Base-by-base conservation (phyloP, 164 flowering plant genomes). In the Umbellularia californica region DNA sequence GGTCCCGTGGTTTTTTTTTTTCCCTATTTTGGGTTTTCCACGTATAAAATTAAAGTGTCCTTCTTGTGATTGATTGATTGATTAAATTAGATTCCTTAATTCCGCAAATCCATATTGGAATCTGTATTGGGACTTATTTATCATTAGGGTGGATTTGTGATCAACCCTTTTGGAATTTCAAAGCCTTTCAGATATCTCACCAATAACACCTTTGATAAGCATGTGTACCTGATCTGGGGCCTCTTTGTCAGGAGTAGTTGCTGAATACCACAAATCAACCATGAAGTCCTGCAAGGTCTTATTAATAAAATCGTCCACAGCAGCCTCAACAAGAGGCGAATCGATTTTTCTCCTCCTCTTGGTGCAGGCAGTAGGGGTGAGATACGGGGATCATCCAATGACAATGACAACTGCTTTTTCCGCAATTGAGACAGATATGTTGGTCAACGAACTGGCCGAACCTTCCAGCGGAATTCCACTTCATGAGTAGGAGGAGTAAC, bases 301-400 rank as follows among this genome's bases (percentile, higher is more conserved):
- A 68, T 85, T 78, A 51, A 94, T 80, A 55, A 96, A 96, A 20
- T 92, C 92, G 64, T 83, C 84, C 20, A 86, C 62, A n/a, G 98
- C 98, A 70, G 88, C 89, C 88, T 96, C 97, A 63, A 96, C 97
- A 35, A 84, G 73, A 55, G 98, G 98, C 75, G 97, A 94, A 77
- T 85, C 97, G 75, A 96, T 83, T 77, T 94, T 91, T 76, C 88
- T 85, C 82, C 87, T 92, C 96, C 95, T 72, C 83, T 89, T 71
- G 83, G 80, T 11, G 89, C 80, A 13, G 90, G 76, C 1, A 84
- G 88, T 27, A 69, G 68, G 33, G 84, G 80, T 23, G 91, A 84
- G 67, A 91, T 88, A 11, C 93, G 89, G 19, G 97, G 84, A 82
- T 94, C 94, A 86, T 91, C 89, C n/a, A n/a, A n/a, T n/a, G n/a